phyloP scores from a whole-genome alignment of 306 rosid species.

The Castanopsis chinensis region DNA sequence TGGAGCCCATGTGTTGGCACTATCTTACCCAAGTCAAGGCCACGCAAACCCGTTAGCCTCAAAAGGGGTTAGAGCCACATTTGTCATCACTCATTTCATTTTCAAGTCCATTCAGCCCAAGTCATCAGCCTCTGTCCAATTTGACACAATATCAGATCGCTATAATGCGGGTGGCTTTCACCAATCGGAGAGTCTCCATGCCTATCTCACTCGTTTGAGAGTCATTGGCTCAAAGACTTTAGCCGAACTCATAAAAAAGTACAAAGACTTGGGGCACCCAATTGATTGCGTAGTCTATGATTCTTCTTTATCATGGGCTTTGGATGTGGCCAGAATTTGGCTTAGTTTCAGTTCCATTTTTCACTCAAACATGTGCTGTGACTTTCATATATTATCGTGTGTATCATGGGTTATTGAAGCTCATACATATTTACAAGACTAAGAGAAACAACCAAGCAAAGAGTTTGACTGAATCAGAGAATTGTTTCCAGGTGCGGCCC shows the following conservation, averaged over 20 bases:
- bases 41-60: constrained; percentile 49
- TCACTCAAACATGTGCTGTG: constrained; percentile 55
- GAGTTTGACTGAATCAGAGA: too few relatives aligned
- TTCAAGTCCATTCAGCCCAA: constrained; percentile 40
- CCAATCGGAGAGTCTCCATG: constrained; percentile 22
- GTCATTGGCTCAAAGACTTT: constrained; percentile 38
- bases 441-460: not conserved
- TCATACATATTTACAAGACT: constrained; percentile 25
- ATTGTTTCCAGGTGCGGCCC: too few relatives aligned
- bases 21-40: constrained; percentile 64
- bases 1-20: constrained; percentile 28
- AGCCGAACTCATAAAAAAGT: constrained; percentile 37
- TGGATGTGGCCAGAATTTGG: constrained; percentile 58
- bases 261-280: constrained; percentile 26
- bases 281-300: constrained; percentile 53
- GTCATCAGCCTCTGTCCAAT: constrained; percentile 21
- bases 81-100: constrained; percentile 49
- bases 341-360: constrained; percentile 40
- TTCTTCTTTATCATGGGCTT: constrained; percentile 42
- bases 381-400: constrained; percentile 38
- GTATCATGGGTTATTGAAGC: constrained; percentile 35
- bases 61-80: constrained; percentile 37
- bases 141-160: constrained; percentile 65
- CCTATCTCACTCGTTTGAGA: constrained; percentile 38
- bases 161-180: constrained; percentile 53